Base-by-base conservation (phyloP, 2,329 filamentous ascomycete genomes). In the Penicillium hordei region DNA sequence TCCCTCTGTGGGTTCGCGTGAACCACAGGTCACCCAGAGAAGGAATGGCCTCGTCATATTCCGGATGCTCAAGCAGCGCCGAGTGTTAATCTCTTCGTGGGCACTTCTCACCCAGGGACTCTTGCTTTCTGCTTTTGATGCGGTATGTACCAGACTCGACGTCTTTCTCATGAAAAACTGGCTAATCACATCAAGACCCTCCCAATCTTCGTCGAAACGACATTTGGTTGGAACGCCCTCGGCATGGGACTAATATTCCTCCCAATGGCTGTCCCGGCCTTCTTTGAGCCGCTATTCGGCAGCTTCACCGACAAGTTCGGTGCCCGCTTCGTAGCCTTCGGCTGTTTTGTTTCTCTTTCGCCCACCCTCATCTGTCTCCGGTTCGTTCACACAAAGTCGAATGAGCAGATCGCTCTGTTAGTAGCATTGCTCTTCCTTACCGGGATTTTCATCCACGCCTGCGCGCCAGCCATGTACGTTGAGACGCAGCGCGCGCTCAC, bases 381-480 rank as follows among this genome's bases (percentile, higher is more conserved):
- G 5, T 82, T 90, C 55, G 82, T 91, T 1, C 60, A 65, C n/a
- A 72, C 82, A 46, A 79, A 89, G 68, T 82, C 76, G 0, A 71
- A 84, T 1, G 65, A 72, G 1, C 83, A 91, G 62, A 89, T 90
- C 67, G 82, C 86, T 2, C 75, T 91, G 1, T 77, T 92, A 0
- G 85, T 84, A 52, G 82, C 78, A 1, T 74, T 92, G 8, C 78
- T 93, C 1, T 79, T 81, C 0, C 61, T 89, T 0, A 76, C 86
- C 4, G 89, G 89, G 0, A 62, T 83, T 2, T 79, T 81, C 1
- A 73, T 89, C 4, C 81, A 83, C 0, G 75, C 89, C 5, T 79
- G 82, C 1, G 81, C 86, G 57, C 84, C 86, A 0, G 85, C 88
- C 0, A 75, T 90, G 21, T 89, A 90, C 83, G 88, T 89, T 0